phyloP scores from a whole-genome alignment of 345 rosid species.

The Acer negundo region DNA sequence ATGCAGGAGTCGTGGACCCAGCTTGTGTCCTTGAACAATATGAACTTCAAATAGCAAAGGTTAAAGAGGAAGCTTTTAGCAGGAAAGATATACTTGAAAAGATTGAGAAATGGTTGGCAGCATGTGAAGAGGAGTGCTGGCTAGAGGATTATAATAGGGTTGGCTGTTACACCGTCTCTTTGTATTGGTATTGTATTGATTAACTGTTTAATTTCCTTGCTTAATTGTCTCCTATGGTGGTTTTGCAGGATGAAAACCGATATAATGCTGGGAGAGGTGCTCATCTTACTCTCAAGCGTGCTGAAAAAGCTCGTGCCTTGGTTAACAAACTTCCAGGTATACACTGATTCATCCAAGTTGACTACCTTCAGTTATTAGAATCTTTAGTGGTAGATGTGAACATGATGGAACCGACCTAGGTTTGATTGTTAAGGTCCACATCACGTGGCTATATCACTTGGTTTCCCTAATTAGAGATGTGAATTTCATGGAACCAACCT shows the following conservation, averaged over 20 bases:
- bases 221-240: conserved; percentile 22
- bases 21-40: conserved; percentile 68
- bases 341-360: neutral
- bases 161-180: conserved; percentile 23
- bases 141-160: conserved; percentile 99
- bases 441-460: neutral
- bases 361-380: neutral
- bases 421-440: neutral
- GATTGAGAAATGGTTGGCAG: conserved; percentile 92
- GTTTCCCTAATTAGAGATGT: neutral
- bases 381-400: neutral
- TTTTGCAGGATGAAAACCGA: conserved; percentile 84
- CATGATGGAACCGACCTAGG: neutral
- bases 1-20: conserved; percentile 65
- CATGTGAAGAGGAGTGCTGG: conserved; percentile 98
- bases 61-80: conserved; percentile 90
- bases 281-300: conserved; percentile 94
- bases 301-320: conserved; percentile 95
- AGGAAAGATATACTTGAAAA: conserved; percentile 91
- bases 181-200: neutral
- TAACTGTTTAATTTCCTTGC: conserved; percentile 3
- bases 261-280: conserved; percentile 98
- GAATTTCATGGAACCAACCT: neutral
- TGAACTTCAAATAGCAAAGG: conserved; percentile 78
- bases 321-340: conserved; percentile 93